Evolutionary conservation across 768 basidiomycete genomes (phyloP).

Genomic region (Glaciozyma martinii): DNA sequence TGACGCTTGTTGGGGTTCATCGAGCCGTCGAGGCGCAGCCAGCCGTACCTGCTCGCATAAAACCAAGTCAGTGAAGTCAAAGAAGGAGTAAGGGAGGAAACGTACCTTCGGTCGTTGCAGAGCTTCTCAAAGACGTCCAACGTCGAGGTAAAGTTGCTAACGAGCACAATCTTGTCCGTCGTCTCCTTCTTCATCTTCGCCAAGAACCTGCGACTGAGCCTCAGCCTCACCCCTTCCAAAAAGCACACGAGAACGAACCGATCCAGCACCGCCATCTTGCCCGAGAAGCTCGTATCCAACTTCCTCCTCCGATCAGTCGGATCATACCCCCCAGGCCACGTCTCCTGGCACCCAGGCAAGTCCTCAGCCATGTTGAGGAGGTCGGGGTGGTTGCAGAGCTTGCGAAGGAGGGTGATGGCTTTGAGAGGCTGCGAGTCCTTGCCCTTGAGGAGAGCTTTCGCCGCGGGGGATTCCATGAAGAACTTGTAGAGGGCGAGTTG

Average conservation of each 20-base stretch:
- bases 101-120: constrained; percentile 24
- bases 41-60: constrained; percentile 14
- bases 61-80: neutral
- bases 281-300: constrained; percentile 25
- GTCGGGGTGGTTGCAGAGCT: constrained; percentile 88
- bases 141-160: constrained; percentile 91
- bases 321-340: constrained; percentile 32
- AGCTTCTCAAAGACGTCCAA: constrained; percentile 73
- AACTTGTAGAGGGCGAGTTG: constrained; percentile 73
- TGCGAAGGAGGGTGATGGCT: constrained; percentile 74
- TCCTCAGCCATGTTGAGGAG: constrained; percentile 46
- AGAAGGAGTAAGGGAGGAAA: neutral
- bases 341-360: constrained; percentile 37
- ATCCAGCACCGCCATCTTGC: constrained; percentile 36
- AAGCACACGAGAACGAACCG: constrained; percentile 44
- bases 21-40: constrained; percentile 33
- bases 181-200: constrained; percentile 66
- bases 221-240: constrained; percentile 35
- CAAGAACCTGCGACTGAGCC: constrained; percentile 20
- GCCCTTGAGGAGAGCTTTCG: constrained; percentile 62
- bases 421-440: constrained; percentile 65
- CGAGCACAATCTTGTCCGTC: constrained; percentile 88
- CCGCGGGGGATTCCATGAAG: constrained; percentile 63
- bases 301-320: constrained; percentile 27
- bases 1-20: constrained; percentile 55